These are phyloP conservation scores for Rhizophagus clarus DNA, from an alignment of 192 early-diverging fungal genomes.

Conservation along the genomic window DNA sequence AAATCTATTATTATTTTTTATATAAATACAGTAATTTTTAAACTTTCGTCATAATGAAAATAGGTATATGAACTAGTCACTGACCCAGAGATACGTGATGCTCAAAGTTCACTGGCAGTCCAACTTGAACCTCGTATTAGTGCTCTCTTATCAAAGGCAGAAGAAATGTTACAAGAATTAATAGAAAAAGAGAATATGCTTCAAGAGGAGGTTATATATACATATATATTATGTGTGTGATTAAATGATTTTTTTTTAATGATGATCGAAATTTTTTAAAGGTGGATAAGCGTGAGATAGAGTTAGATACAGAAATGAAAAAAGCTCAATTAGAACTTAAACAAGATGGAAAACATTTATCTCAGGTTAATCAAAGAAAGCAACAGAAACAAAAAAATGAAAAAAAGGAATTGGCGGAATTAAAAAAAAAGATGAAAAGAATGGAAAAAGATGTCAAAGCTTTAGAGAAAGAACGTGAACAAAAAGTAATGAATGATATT, in stretches of 20 bases:
- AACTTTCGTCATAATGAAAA: not conserved
- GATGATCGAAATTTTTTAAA: not conserved
- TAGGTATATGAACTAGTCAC: conserved; percentile 23
- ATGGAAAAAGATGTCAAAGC: not conserved
- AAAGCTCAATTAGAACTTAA: conserved; percentile 2
- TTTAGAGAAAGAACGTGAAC: not conserved
- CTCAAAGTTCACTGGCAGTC: conserved; percentile 8
- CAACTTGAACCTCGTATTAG: not conserved
- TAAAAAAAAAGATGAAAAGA: conserved; percentile 15
- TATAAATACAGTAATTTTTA: not conserved
- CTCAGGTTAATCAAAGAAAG: not conserved
- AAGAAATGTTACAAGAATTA: conserved; percentile 14
- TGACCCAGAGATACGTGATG: conserved; percentile 15
- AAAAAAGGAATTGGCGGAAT: conserved; percentile 5
- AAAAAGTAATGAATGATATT: not conserved
- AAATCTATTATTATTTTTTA: not conserved
- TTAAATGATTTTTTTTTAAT: not conserved
- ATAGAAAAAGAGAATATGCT: conserved; percentile 1
- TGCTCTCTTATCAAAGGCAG: conserved; percentile 2
- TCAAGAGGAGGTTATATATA: conserved; percentile 9
- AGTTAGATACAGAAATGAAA: conserved; percentile 9
- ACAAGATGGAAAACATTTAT: not conserved
- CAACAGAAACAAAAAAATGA: not conserved
- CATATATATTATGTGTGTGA: not conserved
- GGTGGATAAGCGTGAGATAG: not conserved